phyloP scores from a whole-genome alignment of 176 grass and related monocot genomes.

The Hordeum marinum region DNA sequence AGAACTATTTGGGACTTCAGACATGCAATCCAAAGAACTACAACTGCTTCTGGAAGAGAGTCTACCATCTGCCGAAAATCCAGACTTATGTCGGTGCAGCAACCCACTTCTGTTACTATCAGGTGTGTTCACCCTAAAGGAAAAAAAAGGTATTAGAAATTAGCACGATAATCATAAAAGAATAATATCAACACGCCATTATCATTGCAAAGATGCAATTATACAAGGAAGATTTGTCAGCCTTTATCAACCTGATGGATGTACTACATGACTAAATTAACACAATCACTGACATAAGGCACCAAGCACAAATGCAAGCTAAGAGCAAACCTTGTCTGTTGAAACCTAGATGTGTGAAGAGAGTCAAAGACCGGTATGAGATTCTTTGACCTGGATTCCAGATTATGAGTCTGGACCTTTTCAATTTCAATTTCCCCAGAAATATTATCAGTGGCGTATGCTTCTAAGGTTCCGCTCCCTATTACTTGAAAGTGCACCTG shows the following conservation, averaged over 20 bases:
- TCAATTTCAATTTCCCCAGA: constrained; percentile 77
- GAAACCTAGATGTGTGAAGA: constrained; percentile 62
- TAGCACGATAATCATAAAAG: background rate
- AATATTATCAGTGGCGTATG: constrained; percentile 2
- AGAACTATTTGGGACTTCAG: constrained; percentile 50
- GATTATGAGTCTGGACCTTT: constrained; percentile 42
- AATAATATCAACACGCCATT: background rate
- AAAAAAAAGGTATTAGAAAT: background rate
- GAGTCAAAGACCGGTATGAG: constrained; percentile 83
- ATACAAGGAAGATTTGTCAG: background rate
- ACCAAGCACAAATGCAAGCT: background rate
- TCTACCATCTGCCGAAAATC: constrained; percentile 55
- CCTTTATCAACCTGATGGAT: background rate
- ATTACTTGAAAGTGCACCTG: constrained; percentile 87
- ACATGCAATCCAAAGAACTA: constrained; percentile 69
- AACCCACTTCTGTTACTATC: constrained; percentile 42
- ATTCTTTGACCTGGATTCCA: constrained; percentile 76
- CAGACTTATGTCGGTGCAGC: constrained; percentile 35
- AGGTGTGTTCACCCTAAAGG: constrained; percentile 37
- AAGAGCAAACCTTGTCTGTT: constrained; percentile 59
- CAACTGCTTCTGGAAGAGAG: constrained; percentile 63
- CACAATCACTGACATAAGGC: background rate
- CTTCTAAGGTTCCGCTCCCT: constrained; percentile 32
- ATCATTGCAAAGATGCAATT: background rate
- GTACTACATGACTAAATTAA: background rate